phyloP scores from a whole-genome alignment of 2,329 filamentous ascomycete genomes.

The Monosporascus sp. region DNA sequence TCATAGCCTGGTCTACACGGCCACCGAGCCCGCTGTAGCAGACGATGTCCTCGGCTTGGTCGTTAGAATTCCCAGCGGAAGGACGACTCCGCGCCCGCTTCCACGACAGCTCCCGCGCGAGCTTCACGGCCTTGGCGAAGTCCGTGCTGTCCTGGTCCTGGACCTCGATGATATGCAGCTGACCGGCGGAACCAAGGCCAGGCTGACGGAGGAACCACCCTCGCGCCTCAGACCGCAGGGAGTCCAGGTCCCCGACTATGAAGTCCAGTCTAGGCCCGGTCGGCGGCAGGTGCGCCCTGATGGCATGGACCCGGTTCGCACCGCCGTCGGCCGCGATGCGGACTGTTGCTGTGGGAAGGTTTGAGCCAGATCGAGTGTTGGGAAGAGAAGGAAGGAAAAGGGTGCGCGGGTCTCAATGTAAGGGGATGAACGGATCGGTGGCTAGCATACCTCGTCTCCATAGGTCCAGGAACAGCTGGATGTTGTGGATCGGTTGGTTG shows the following conservation, averaged over 20 bases:
- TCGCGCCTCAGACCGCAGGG: slow-evolving; percentile 58
- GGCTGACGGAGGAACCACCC: slow-evolving; percentile 59
- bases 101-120: slow-evolving; percentile 8
- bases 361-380: slow-evolving; percentile 14
- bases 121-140: slow-evolving; percentile 73
- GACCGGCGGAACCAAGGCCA: slow-evolving; percentile 18
- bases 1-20: slow-evolving; percentile 87
- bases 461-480: slow-evolving; percentile 19
- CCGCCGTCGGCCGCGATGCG: slow-evolving; percentile 87
- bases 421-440: background rate
- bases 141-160: slow-evolving; percentile 86
- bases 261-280: slow-evolving; percentile 52
- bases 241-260: slow-evolving; percentile 91
- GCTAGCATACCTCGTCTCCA: slow-evolving; percentile 21
- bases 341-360: slow-evolving; percentile 46
- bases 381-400: background rate
- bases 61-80: background rate
- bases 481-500: slow-evolving; percentile 51
- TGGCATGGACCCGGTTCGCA: slow-evolving; percentile 66
- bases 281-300: slow-evolving; percentile 16
- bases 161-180: slow-evolving; percentile 67
- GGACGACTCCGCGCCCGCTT: background rate
- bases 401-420: background rate
- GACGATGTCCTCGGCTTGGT: slow-evolving; percentile 53
- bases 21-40: slow-evolving; percentile 82